Percentiles rank a stretch among this genome's conserved stretches.
Conservation (phyloP, 2,329 filamentous ascomycete genomes). For the Diaporthe destruens region DNA sequence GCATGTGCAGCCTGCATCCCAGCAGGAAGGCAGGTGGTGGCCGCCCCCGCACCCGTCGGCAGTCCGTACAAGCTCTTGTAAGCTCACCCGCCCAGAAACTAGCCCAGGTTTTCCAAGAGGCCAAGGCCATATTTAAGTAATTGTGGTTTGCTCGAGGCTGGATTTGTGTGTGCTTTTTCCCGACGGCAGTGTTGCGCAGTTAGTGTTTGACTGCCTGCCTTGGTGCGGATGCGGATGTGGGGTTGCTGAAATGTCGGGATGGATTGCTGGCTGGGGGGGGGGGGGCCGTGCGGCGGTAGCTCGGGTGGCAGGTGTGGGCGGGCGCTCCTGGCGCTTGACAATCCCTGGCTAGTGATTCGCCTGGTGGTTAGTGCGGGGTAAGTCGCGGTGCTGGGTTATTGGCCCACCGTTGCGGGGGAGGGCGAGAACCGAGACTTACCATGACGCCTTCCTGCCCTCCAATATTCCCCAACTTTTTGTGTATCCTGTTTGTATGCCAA, state of each 20-base stretch:
- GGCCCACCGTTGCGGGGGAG: conserved; percentile 10
- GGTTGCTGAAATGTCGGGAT: conserved; percentile 27
- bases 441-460: background rate
- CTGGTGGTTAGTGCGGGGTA: conserved; percentile 35
- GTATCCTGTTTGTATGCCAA: background rate
- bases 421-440: conserved; percentile 26
- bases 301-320: conserved; percentile 2
- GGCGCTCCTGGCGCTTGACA: too few species aligned
- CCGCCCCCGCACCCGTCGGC: conserved; percentile 11
- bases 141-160: background rate
- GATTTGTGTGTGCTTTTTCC: conserved; percentile 10
- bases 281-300: background rate
- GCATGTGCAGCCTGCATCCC: background rate
- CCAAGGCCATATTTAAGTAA: background rate
- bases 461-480: conserved; percentile 29
- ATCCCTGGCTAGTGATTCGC: conserved; percentile 37
- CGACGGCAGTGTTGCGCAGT: background rate
- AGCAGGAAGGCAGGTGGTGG: background rate
- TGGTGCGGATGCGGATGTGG: background rate
- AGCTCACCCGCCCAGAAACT: conserved; percentile 18
- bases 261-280: background rate
- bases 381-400: conserved; percentile 2
- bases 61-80: background rate
- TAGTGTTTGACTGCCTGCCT: background rate
- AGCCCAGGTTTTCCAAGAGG: conserved; percentile 2